These are phyloP conservation scores for Trichoderma orchidacearum DNA, from an alignment of 495 filamentous ascomycete genomes.

Conservation along the genomic window DNA sequence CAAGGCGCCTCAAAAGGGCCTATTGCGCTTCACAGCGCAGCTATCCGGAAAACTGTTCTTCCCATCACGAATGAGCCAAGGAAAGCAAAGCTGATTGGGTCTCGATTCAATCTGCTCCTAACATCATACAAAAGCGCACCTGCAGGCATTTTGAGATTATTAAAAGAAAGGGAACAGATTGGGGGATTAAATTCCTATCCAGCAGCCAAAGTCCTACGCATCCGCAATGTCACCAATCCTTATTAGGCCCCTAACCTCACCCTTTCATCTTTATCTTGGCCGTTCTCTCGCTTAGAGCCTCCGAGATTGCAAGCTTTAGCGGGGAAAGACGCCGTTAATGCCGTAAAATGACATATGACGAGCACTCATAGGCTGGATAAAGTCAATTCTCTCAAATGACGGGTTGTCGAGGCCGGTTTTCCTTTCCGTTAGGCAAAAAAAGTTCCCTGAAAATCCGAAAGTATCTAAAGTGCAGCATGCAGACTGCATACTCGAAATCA, in stretches of 20 bases:
- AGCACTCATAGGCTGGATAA: no score
- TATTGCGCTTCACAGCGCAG: background rate
- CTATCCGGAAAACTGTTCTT: background rate
- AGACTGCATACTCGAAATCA: background rate
- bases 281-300: no score
- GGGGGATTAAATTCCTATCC: background rate
- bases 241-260: background rate
- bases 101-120: background rate
- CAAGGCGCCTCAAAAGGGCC: background rate
- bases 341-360: no score
- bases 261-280: background rate
- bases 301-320: no score
- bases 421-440: no score
- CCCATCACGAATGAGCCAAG: no score
- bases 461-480: background rate
- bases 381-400: no score
- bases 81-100: no score
- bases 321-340: no score
- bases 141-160: background rate
- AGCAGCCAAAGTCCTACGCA: background rate
- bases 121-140: background rate
- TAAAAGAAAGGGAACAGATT: background rate
- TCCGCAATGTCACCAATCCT: background rate
- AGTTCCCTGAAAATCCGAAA: background rate
- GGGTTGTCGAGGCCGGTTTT: no score